Percentiles rank a stretch among this genome's conserved stretches.
phyloP scores from a whole-genome alignment of 140 eudicot genomes.

The Anethum foeniculum region DNA sequence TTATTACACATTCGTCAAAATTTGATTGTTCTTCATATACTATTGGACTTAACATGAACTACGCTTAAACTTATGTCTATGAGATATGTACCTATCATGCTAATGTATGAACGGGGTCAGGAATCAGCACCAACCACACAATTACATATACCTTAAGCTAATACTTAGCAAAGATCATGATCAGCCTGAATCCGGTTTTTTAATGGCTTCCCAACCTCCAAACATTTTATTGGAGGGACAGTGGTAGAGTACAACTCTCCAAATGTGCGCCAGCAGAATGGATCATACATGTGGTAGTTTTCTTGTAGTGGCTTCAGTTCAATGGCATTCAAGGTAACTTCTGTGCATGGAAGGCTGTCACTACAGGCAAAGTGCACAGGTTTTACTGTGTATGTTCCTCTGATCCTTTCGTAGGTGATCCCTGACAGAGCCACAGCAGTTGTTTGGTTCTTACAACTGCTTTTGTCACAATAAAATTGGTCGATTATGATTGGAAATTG shows the following conservation, averaged over 20 bases:
- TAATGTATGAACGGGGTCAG: conserved; percentile 24
- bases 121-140: conserved; percentile 27
- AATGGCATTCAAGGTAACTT: conserved; percentile 46
- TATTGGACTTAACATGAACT: too few species aligned
- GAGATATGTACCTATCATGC: not conserved
- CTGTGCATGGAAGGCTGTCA: conserved; percentile 63
- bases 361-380: conserved; percentile 85
- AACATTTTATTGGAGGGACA: conserved; percentile 53
- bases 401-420: conserved; percentile 48
- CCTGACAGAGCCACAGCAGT: conserved; percentile 65
- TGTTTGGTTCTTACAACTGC: conserved; percentile 49
- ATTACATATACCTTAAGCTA: not conserved
- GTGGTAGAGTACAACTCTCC: conserved; percentile 53
- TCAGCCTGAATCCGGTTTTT: conserved; percentile 34
- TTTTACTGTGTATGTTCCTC: conserved; percentile 56
- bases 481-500: conserved; percentile 61
- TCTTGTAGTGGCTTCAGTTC: conserved; percentile 42
- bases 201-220: conserved; percentile 43
- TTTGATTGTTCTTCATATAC: too few species aligned
- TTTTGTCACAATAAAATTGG: conserved; percentile 64
- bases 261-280: conserved; percentile 67
- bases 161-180: conserved; percentile 30
- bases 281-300: conserved; percentile 34
- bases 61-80: too few species aligned
- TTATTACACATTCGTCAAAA: too few species aligned